Percentiles rank a stretch among this genome's conserved stretches.
These are phyloP conservation scores for Mucor lusitanicus DNA, from an alignment of 371 early-diverging fungal species.

Conservation along the genomic window DNA sequence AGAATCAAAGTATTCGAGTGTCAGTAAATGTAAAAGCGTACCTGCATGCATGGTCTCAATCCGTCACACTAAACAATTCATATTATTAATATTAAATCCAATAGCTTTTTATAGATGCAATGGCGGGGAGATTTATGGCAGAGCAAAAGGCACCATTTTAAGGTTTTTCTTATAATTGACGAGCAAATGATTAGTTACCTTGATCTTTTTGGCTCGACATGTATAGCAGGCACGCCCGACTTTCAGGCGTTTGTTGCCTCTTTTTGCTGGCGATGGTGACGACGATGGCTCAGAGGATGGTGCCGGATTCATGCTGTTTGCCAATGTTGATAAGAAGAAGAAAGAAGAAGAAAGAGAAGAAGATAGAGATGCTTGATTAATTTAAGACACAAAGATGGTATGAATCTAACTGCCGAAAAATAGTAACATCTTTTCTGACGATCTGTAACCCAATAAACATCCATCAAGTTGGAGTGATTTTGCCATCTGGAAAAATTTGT, in stretches of 20 bases:
- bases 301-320: not conserved
- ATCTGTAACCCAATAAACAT: constrained; percentile 1
- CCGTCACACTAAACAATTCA: constrained; percentile 37
- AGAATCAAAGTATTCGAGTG: not conserved
- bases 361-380: not conserved
- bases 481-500: not conserved
- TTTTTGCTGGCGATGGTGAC: not conserved
- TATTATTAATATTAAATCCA: not conserved
- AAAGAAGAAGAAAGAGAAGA: not conserved
- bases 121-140: not conserved
- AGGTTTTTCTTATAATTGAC: not conserved
- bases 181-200: constrained; percentile 29
- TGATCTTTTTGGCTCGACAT: constrained; percentile 51
- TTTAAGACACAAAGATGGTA: not conserved
- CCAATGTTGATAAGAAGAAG: not conserved
- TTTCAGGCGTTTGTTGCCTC: constrained; percentile 29
- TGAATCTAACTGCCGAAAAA: not conserved
- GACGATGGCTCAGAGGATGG: not conserved
- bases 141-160: not conserved
- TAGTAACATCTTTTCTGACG: not conserved
- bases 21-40: constrained; percentile 4
- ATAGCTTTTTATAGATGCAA: not conserved
- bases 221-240: constrained; percentile 49
- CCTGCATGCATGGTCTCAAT: constrained; percentile 53
- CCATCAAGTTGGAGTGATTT: not conserved